These are phyloP conservation scores for Starmerella lactis-condensi DNA, from an alignment of 805 yeast genomes.

Conservation along the genomic window DNA sequence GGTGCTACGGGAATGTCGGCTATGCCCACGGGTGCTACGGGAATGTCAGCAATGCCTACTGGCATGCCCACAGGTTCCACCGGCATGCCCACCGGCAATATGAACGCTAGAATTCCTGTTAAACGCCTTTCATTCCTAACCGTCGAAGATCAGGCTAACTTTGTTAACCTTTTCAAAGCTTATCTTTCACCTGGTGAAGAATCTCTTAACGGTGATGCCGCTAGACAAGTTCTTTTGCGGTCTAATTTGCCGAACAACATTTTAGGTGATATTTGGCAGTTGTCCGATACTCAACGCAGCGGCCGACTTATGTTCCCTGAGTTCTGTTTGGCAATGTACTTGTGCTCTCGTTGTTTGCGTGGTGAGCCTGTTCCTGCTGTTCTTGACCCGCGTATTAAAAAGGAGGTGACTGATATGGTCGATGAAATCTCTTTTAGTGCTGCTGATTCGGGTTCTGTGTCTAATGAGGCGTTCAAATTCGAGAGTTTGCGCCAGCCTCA, in stretches of 20 bases:
- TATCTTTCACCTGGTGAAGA: constrained; percentile 51
- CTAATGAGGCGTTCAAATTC: constrained; percentile 4
- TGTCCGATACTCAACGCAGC: constrained; percentile 73
- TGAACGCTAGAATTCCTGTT: constrained; percentile 16
- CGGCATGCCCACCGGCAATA: too few relatives aligned
- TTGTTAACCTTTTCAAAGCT: constrained; percentile 65
- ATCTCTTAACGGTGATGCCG: constrained; percentile 36
- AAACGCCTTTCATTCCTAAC: constrained; percentile 73
- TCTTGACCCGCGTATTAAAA: constrained; percentile 52
- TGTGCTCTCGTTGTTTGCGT: constrained; percentile 57
- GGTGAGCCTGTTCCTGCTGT: constrained; percentile 62
- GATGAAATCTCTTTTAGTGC: constrained; percentile 70
- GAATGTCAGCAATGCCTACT: neutral
- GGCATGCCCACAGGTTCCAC: constrained; percentile 1
- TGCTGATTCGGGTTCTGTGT: constrained; percentile 29
- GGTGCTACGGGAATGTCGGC: neutral
- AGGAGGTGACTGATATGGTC: constrained; percentile 76
- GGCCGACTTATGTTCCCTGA: constrained; percentile 83
- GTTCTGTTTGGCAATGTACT: constrained; percentile 76
- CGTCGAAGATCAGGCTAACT: constrained; percentile 67
- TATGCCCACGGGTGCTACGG: neutral
- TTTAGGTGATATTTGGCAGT: constrained; percentile 73
- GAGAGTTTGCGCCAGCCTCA: constrained; percentile 5
- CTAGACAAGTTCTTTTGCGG: constrained; percentile 59
- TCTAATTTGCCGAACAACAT: constrained; percentile 60